Conservation (phyloP, 2,329 filamentous ascomycete species). For the Chalaropsis ovoidea region DNA sequence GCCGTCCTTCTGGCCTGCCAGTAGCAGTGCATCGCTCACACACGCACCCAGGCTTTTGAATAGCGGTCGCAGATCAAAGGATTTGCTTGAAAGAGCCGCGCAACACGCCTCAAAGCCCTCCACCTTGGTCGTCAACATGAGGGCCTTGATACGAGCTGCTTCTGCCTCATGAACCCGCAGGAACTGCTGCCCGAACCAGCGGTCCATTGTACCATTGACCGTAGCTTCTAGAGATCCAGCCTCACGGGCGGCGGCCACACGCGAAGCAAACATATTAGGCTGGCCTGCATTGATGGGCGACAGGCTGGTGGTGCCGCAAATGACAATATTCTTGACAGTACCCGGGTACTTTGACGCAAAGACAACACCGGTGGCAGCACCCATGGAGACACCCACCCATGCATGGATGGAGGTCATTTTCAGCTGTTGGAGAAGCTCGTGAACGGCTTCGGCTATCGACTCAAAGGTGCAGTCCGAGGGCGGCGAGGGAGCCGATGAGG, state of each 20-base stretch:
- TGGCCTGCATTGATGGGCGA: constrained; percentile 34
- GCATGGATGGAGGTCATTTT: constrained; percentile 32
- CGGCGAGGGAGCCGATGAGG: constrained; percentile 32
- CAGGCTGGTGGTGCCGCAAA: constrained; percentile 36
- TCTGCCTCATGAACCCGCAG: constrained; percentile 33
- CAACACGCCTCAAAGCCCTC: constrained; percentile 38
- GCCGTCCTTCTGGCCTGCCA: constrained; percentile 37
- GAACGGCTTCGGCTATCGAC: constrained; percentile 34
- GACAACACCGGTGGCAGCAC: constrained; percentile 35
- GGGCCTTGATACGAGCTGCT: constrained; percentile 31
- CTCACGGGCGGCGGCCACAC: constrained; percentile 32
- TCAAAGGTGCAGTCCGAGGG: constrained; percentile 34
- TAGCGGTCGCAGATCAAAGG: constrained; percentile 36
- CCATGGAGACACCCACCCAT: constrained; percentile 41
- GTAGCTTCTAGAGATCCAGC: constrained; percentile 31
- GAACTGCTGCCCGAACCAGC: constrained; percentile 37
- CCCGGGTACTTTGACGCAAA: constrained; percentile 35
- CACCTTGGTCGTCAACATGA: constrained; percentile 35
- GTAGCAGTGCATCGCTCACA: constrained; percentile 33
- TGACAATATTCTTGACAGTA: constrained; percentile 33
- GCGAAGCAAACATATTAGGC: constrained; percentile 33
- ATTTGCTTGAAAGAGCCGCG: constrained; percentile 33
- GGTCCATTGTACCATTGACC: constrained; percentile 33
- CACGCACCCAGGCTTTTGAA: constrained; percentile 31
- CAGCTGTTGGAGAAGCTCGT: constrained; percentile 32